Base-by-base conservation (phyloP, 1,284 basidiomycete species). In the Pseudozyma flocculosa region DNA sequence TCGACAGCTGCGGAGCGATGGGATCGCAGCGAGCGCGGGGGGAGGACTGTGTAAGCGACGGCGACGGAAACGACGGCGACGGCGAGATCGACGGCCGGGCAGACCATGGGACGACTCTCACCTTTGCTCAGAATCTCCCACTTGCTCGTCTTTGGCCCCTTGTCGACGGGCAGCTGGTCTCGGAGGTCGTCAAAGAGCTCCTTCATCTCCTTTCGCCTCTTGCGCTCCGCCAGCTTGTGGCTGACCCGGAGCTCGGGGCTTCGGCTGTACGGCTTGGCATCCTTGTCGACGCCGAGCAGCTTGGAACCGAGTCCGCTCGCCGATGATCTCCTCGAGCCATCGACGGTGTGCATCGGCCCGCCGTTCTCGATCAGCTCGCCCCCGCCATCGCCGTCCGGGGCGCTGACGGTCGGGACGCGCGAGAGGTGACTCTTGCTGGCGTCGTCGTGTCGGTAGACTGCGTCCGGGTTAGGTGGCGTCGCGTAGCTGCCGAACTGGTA, bases 191-290 rank as follows among this genome's bases (percentile, higher is more conserved):
- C 75, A 51, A 77, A 77, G 18, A 77, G 59, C 46, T 76, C 74
- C 58, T 77, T 77, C 75, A 77, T 77, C 51, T 77, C 75, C 48
- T 72, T 74, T 8, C 75, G 50, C 22, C 75, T 45, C 54, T 77
- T 77, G 22, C 75, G 57, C 46, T 77, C 75, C 7, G 75, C 75
- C 9, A 76, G 59, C 64, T 76, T 76, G 66, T 77, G 75, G 43
- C 64, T 73, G 17, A 75, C 72, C 3, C 74, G 50, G 23, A 76
- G 62, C 42, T 75, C 75, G 18, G 75, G 75, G 10, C 62, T 64
- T 19, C 75, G 70, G 38, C 58, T 63, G 62, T 76, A 76, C 0
- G 75, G 75, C 22, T 72, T 73, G 24, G 61, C 51, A 26, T 73
- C 73, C 59, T 74, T 73, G 40, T 70, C 68, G n/a, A 45, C 43